These are phyloP conservation scores for Corymbia calophylla DNA, from an alignment of 441 rosid genomes.

Conservation along the genomic window DNA sequence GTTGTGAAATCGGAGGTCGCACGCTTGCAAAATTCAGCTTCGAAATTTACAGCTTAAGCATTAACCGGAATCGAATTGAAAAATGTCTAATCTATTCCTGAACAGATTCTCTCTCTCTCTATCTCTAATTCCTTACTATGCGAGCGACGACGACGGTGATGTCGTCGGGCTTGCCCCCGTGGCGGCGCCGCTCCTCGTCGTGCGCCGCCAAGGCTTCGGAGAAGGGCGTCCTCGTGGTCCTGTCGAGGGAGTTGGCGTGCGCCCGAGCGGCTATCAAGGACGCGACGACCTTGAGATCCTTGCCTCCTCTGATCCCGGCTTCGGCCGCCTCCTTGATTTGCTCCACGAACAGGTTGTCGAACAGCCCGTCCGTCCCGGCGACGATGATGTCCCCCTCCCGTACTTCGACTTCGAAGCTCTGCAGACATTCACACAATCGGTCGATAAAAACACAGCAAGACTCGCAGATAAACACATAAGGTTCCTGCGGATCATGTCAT, in stretches of 20 bases:
- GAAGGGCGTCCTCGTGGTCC: neutral
- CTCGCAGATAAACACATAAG: neutral
- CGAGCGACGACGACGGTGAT: neutral
- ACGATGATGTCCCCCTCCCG: constrained; percentile 1
- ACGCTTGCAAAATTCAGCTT: neutral
- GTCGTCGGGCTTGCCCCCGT: neutral
- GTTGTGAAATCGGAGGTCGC: neutral
- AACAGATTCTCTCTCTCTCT: neutral
- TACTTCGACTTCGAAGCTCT: neutral
- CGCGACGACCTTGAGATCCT: neutral
- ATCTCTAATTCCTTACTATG: neutral
- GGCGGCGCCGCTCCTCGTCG: neutral
- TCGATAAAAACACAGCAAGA: neutral
- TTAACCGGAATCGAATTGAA: neutral
- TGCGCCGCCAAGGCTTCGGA: rapidly evolving
- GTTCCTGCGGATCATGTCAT: neutral
- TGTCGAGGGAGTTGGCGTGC: neutral
- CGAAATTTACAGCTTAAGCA: neutral
- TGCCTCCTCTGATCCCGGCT: neutral
- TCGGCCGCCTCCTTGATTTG: neutral
- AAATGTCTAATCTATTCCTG: neutral
- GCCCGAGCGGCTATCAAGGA: neutral
- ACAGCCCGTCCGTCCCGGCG: constrained; percentile 1
- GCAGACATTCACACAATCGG: neutral
- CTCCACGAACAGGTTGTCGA: constrained; percentile 2